Percentiles rank a stretch among this genome's conserved stretches.
Conservation (phyloP, 495 filamentous ascomycete species). For the Penicillium fimorum region DNA sequence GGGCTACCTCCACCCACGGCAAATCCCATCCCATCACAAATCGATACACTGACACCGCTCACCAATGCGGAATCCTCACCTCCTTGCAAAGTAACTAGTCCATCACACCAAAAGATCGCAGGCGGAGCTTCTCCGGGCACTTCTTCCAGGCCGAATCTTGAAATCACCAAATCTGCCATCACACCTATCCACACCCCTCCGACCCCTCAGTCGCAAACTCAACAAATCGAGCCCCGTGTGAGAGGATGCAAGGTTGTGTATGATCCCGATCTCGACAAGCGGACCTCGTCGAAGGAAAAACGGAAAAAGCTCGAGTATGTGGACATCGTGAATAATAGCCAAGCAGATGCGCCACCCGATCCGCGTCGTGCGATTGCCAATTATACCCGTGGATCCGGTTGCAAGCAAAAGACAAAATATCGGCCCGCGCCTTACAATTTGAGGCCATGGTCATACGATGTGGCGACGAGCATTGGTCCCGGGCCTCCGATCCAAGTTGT, state of each 20-base stretch:
- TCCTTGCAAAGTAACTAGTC: conserved; percentile 55
- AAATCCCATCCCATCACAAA: conserved; percentile 47
- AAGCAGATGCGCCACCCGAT: conserved; percentile 70
- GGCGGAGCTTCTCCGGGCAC: conserved; percentile 24
- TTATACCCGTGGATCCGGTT: conserved; percentile 54
- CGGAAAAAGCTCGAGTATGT: conserved; percentile 70
- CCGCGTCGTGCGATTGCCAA: conserved; percentile 68
- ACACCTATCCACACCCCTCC: conserved; percentile 52
- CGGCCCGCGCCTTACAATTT: conserved; percentile 76
- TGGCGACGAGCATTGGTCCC: conserved; percentile 76
- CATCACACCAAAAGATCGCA: conserved; percentile 39
- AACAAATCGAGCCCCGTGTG: conserved; percentile 55
- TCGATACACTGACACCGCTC: conserved; percentile 69
- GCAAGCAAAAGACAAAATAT: conserved; percentile 70
- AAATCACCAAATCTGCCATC: conserved; percentile 34
- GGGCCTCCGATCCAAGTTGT: conserved; percentile 87
- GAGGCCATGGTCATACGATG: conserved; percentile 74
- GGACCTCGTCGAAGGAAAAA: conserved; percentile 58
- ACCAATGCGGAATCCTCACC: conserved; percentile 77
- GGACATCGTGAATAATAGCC: conserved; percentile 62
- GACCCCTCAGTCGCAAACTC: conserved; percentile 56
- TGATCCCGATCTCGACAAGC: conserved; percentile 70
- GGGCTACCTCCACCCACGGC: conserved; percentile 18
- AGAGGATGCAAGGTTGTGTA: conserved; percentile 69
- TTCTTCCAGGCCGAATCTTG: conserved; percentile 14